Evolutionary conservation across 768 basidiomycete species (phyloP), one percentile per base, ranked within the genome.

Genomic region (Lactarius trivialis): DNA sequence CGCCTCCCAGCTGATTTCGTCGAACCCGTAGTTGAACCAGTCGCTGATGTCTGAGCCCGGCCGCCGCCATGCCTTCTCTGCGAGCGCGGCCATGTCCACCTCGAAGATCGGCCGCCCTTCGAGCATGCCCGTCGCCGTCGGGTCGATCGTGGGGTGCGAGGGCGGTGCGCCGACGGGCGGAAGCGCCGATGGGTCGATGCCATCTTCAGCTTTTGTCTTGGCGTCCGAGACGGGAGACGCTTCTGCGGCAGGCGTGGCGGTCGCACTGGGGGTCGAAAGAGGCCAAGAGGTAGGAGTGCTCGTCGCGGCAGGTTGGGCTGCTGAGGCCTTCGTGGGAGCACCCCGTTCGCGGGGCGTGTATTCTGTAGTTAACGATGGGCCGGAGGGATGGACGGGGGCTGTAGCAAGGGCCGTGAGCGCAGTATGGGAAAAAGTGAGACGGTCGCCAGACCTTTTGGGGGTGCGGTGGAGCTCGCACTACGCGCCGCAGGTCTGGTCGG

Each of bases 11-110:
- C 89, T 90, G 17, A 91, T 81, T 75, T 99, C 97, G 73, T 99
- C 97, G 70, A 98, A 98, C 0, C 97, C 97, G 68, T 97, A 98
- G 74, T 99, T 98, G 76, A 99, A 99, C 89, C 94, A 99, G 76
- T 98, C 95, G 67, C 90, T 89, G 64, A 97, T 79, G 76, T 97
- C 93, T 4, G 91, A 86, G 36, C 97, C 97, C 8, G 94, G 89
- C 61, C 86, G 76, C 64, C 97, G 78, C 97, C 97, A 99, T 4
- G 87, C 86, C 70, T 96, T 96, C 64, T 92, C 89, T 9, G 81
- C 75, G 78, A 89, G 78, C 30, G 84, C 82, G 50, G 72, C 80
- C 54, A 96, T 68, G 71, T 97, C 95, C 30, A 93, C 81, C 59
- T 97, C 94, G 37, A 92, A 83, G 49, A 97, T 89, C 32, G 85